Base-by-base conservation (phyloP, 768 basidiomycete species). In the Pisolithus marmoratus region DNA sequence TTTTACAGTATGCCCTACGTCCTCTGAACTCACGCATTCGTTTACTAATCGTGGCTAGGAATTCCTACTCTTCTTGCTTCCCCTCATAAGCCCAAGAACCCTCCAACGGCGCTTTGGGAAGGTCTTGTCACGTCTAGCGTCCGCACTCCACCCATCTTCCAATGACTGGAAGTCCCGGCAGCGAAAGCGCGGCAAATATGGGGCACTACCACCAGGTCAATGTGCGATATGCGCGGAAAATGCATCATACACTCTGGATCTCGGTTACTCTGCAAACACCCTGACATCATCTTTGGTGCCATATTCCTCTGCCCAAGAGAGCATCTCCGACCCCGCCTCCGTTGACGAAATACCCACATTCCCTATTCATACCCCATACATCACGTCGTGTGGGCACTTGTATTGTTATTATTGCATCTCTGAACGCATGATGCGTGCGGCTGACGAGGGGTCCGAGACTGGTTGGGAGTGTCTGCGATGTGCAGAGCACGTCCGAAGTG, bases 401-500 rank as follows among this genome's bases (percentile, higher is more conserved):
- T 99, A 94, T 70, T 98, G 96, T 70, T 99, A 97, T 67, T 85
- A 87, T 59, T 99, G 96, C 69, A 76, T 98, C 38, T 80, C 90
- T 14, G 88, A 90, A 62, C 82, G 84, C 54, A 80, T 97, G 73
- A 77, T 90, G 61, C 82, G 79, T 34, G 78, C 78, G 5, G 83
- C 80, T 4, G 85, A 87, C 54, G 89, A 87, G 34, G 81, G 73
- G 22, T 48, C 65, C 20, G 69, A 77, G 31, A 62, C 70, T 46
- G 75, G 76, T 20, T 95, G 94, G 94, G 82, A 83, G 55, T 97
- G 94, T 69, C 65, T 95, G 50, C 75, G 94, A 48, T 97, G 94
- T 63, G 78, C 76, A 6, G 79, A 82, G 54, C 70, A 66, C 12
- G 86, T 93, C 22, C 75, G 72, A 54, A 75, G 76, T 52, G 86